phyloP scores from a whole-genome alignment of 83 land plant species.

The Isoetes engelmannii region DNA sequence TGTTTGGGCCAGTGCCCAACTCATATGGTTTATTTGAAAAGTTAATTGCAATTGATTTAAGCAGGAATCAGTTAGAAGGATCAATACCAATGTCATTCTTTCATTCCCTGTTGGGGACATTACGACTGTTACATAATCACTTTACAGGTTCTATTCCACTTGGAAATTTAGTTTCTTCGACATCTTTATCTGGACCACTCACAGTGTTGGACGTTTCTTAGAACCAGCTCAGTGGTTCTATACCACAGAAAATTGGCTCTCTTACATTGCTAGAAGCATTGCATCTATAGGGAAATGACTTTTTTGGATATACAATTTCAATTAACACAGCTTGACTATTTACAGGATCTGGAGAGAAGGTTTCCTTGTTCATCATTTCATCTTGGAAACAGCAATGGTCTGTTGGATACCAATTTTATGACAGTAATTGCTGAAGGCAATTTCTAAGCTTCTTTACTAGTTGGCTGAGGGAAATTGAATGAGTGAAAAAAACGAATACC shows the following conservation, averaged over 20 bases:
- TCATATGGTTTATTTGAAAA: constrained; percentile 47
- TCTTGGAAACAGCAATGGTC: no score
- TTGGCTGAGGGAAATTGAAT: no score
- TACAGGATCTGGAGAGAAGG: no score
- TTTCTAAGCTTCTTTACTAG: no score
- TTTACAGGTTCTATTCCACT: constrained; percentile 1
- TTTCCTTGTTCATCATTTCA: no score
- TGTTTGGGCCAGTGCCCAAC: constrained; percentile 43
- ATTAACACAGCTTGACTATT: background rate
- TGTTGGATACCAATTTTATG: no score
- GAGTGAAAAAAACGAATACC: no score
- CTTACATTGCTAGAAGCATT: background rate
- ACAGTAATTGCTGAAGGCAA: no score
- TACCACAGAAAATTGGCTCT: constrained; percentile 5
- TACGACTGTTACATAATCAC: background rate
- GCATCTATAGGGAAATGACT: background rate
- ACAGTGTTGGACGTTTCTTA: background rate
- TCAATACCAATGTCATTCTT: background rate
- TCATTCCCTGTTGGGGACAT: background rate
- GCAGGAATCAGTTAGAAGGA: constrained; percentile 43
- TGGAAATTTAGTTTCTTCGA: background rate
- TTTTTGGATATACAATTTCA: background rate
- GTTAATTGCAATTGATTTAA: constrained; percentile 43
- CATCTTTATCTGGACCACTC: background rate
- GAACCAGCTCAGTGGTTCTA: constrained; percentile 9